These are phyloP conservation scores for Talaromyces trachyspermus DNA, from an alignment of 495 filamentous ascomycete genomes.

Conservation along the genomic window DNA sequence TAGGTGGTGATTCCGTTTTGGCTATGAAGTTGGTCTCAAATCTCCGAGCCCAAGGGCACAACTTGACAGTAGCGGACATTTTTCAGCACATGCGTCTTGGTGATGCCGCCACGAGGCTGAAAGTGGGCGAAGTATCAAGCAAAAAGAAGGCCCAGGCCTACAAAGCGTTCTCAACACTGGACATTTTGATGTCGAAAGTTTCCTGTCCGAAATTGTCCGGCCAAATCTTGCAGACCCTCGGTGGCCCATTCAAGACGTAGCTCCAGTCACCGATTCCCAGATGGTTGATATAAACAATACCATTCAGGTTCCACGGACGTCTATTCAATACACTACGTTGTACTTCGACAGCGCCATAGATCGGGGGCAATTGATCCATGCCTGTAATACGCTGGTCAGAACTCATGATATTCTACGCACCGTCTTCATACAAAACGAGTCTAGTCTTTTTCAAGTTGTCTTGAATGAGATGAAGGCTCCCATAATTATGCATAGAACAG, in stretches of 20 bases:
- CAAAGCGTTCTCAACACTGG: conserved; percentile 31
- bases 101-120: conserved; percentile 28
- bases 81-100: conserved; percentile 42
- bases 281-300: conserved; percentile 46
- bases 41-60: conserved; percentile 26
- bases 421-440: conserved; percentile 49
- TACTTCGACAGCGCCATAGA: conserved; percentile 28
- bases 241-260: conserved; percentile 29
- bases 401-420: conserved; percentile 59
- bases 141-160: conserved; percentile 15
- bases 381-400: conserved; percentile 36
- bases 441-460: conserved; percentile 45
- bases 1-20: conserved; percentile 39
- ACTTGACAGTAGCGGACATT: conserved; percentile 31
- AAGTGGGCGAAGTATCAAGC: conserved; percentile 16
- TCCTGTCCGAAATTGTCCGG: conserved; percentile 18
- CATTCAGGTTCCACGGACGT: conserved; percentile 34
- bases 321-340: conserved; percentile 38
- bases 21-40: conserved; percentile 39
- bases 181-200: conserved; percentile 20
- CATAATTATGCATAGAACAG: conserved; percentile 30
- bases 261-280: conserved; percentile 32
- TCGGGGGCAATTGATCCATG: conserved; percentile 17
- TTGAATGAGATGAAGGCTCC: conserved; percentile 34
- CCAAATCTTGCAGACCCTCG: conserved; percentile 22